Evolutionary conservation across 345 rosid genomes (phyloP).

Genomic region (Syzygium aqueum): DNA sequence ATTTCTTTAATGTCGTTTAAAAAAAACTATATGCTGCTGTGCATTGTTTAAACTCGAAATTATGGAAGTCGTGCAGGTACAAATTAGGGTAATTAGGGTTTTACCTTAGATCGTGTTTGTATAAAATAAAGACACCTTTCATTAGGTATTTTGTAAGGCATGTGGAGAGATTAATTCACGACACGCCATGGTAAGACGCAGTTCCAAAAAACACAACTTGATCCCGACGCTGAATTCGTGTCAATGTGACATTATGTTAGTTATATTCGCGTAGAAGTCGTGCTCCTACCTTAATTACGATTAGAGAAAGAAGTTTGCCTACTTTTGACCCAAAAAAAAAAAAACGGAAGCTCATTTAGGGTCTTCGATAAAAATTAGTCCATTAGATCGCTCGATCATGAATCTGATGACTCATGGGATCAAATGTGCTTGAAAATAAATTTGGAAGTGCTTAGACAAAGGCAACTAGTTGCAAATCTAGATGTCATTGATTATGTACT

Average conservation of each 20-base stretch:
- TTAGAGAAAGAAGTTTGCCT: background rate
- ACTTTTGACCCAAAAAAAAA: background rate
- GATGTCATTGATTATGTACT: background rate
- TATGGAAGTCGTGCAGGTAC: too few relatives aligned
- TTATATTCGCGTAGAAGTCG: rapidly evolving
- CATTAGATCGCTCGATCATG: background rate
- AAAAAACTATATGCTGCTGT: background rate
- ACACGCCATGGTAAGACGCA: background rate
- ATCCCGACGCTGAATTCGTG: background rate
- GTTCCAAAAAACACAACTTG: background rate
- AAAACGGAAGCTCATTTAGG: background rate
- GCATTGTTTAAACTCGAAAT: too few relatives aligned
- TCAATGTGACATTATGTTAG: background rate
- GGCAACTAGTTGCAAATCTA: background rate
- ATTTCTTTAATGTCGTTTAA: background rate
- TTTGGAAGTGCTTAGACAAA: background rate
- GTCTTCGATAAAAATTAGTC: rapidly evolving
- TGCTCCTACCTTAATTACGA: background rate
- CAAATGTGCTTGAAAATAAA: background rate
- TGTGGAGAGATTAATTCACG: background rate
- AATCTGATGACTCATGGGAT: rapidly evolving
- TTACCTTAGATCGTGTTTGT: background rate
- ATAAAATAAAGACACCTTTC: background rate
- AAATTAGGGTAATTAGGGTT: background rate
- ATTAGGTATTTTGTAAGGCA: background rate